Evolutionary conservation across 805 yeast genomes (phyloP), one percentile per base, ranked within the genome.

Genomic region (Wickerhamomyces chaumierensis): DNA sequence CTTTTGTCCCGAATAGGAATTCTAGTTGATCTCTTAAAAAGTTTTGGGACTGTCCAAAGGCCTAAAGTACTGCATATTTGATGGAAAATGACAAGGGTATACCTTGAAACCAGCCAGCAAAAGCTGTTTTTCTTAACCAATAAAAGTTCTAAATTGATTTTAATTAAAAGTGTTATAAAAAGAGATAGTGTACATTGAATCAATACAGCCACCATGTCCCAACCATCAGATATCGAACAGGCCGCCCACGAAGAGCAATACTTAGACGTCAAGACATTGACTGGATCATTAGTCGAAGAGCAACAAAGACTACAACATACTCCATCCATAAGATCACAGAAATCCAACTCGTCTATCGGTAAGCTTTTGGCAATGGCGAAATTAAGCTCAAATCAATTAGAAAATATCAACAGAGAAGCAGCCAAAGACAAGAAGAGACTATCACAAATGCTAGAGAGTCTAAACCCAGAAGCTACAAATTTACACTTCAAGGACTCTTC

Each of bases 341-440:
- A 25, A 4, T 25, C 29, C 29, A 25, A 25, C 29, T 8, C 29
- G 4, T 25, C 29, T 7, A 25, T 25, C n/a, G 29, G 29, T 7
- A 25, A 13, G 12, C 29, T 25, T 25, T 13, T 25, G 12, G 29
- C 7, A 8, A 25, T 25, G n/a, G 29, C 29, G 14, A 25, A 25
- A 25, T 21, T 9, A 21, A 25, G n/a, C n/a, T 4, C 29, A 13
- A 14, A 13, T 14, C n/a, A 9, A 4, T 13, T 25, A 8, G 14
- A 25, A 25, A 14, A 9, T 25, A 25, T 25, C n/a, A 25, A 25
- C 29, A 7, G 12, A 5, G 29, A 25, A 25, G 50, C 48, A 3
- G 37, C 38, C n/a, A 33, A 33, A 18, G 52, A 48, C 35, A 41
- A 45, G 39, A 31, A 21, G 13, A 39, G 47, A 29, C 33, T 48